Conservation (phyloP, 768 basidiomycete species). For the Tylopilus sp. region DNA sequence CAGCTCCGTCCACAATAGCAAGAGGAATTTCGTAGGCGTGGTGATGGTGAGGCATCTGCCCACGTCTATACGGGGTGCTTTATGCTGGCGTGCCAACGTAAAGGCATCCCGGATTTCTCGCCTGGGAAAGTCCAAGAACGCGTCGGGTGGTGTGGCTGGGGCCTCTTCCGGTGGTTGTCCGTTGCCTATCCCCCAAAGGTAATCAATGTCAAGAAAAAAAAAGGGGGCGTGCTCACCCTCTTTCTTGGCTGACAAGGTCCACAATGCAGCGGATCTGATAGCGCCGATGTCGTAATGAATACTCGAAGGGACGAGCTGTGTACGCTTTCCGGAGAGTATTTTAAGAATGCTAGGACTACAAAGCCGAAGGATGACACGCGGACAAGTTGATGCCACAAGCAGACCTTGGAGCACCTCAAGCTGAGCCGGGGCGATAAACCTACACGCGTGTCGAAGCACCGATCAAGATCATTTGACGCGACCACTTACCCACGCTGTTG, state of each 20-base stretch:
- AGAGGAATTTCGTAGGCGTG: constrained; percentile 59
- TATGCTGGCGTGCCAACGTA: constrained; percentile 54
- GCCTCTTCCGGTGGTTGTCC: constrained; percentile 16
- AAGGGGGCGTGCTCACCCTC: constrained; percentile 32
- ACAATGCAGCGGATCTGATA: constrained; percentile 37
- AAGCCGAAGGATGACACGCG: constrained; percentile 60
- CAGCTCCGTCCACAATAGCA: constrained; percentile 67
- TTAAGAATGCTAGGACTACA: constrained; percentile 56
- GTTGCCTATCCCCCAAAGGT: constrained; percentile 10
- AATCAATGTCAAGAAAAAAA: not conserved
- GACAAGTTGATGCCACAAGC: constrained; percentile 61
- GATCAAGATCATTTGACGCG: not conserved
- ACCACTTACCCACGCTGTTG: constrained; percentile 48
- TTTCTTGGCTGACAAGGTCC: constrained; percentile 36
- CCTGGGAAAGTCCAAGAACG: constrained; percentile 53
- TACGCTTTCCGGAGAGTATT: constrained; percentile 38
- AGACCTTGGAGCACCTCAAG: constrained; percentile 66
- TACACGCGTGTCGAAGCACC: constrained; percentile 20
- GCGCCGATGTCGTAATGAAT: constrained; percentile 36
- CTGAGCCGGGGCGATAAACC: constrained; percentile 47
- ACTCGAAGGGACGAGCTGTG: constrained; percentile 28
- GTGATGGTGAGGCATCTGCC: constrained; percentile 58
- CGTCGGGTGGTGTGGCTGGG: constrained; percentile 26
- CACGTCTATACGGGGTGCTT: constrained; percentile 63
- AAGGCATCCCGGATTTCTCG: constrained; percentile 58